phyloP scores from a whole-genome alignment of 495 filamentous ascomycete genomes.

The Astrothelium macrocarpum region DNA sequence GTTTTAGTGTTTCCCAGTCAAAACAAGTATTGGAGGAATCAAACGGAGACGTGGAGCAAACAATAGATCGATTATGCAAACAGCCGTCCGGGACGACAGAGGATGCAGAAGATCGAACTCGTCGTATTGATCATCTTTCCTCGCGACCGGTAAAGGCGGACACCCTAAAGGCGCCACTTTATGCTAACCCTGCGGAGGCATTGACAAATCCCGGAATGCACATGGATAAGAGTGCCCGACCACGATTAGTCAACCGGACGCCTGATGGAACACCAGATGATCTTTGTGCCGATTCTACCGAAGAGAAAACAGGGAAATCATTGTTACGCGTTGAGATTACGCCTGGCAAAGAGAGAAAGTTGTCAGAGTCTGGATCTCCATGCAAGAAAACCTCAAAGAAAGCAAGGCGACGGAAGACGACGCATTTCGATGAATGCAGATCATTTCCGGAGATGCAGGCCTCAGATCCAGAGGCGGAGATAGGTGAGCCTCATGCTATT shows the following conservation, averaged over 20 bases:
- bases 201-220: neutral
- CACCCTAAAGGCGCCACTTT: too few species aligned
- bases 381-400: slow-evolving; percentile 3
- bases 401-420: slow-evolving; percentile 17
- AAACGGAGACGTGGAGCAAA: slow-evolving; percentile 4
- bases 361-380: slow-evolving; percentile 4
- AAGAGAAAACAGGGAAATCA: neutral
- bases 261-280: neutral
- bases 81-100: neutral
- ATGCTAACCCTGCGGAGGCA: too few species aligned
- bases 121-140: neutral
- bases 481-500: slow-evolving; percentile 8
- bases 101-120: neutral
- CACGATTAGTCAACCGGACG: neutral
- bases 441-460: slow-evolving; percentile 7
- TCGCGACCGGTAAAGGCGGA: neutral
- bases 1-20: slow-evolving; percentile 17
- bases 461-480: slow-evolving; percentile 15
- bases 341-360: slow-evolving; percentile 17
- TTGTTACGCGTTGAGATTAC: slow-evolving; percentile 10
- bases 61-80: neutral
- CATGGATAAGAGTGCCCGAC: neutral
- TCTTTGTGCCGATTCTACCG: neutral
- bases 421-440: slow-evolving; percentile 21
- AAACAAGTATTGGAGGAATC: slow-evolving; percentile 14